A percentile compares a stretch with the other conserved stretches of the same genome.
Evolutionary conservation across 495 filamentous ascomycete genomes (phyloP).

Genomic region (Neurospora discreta): DNA sequence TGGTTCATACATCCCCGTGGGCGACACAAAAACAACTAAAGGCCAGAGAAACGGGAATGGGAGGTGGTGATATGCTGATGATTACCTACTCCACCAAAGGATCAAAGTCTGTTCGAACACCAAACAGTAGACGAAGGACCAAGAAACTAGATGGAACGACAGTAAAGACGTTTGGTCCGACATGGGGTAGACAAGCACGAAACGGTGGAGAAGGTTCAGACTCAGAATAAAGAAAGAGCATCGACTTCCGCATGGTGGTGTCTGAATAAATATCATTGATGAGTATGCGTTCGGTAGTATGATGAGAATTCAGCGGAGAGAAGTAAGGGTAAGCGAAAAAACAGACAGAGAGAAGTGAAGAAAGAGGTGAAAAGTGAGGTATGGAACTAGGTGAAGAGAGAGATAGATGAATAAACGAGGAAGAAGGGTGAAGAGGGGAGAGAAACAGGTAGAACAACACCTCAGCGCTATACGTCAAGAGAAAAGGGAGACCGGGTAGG

Average conservation of each 20-base stretch:
- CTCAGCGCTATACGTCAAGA: not conserved
- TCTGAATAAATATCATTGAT: no score
- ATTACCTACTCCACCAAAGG: not conserved
- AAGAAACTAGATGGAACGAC: no score
- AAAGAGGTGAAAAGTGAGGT: not conserved
- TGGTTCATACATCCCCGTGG: not conserved
- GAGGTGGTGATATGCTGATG: not conserved
- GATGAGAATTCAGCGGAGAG: not conserved
- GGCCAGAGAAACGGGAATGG: not conserved
- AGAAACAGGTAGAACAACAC: no score
- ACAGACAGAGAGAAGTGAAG: not conserved
- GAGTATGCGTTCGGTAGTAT: not conserved
- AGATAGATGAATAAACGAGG: no score
- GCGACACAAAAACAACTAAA: no score
- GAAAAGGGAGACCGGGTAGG: not conserved
- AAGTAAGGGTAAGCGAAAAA: not conserved
- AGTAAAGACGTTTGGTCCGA: not conserved
- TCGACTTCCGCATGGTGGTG: no score
- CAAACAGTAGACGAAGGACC: not conserved
- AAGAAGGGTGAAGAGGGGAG: no score
- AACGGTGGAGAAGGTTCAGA: not conserved
- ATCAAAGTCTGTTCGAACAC: not conserved
- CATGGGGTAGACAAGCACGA: not conserved
- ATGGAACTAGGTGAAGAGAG: no score
- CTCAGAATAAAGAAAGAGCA: not conserved